Evolutionary conservation across 495 filamentous ascomycete genomes (phyloP).

Genomic region (Aspergillus affinis): DNA sequence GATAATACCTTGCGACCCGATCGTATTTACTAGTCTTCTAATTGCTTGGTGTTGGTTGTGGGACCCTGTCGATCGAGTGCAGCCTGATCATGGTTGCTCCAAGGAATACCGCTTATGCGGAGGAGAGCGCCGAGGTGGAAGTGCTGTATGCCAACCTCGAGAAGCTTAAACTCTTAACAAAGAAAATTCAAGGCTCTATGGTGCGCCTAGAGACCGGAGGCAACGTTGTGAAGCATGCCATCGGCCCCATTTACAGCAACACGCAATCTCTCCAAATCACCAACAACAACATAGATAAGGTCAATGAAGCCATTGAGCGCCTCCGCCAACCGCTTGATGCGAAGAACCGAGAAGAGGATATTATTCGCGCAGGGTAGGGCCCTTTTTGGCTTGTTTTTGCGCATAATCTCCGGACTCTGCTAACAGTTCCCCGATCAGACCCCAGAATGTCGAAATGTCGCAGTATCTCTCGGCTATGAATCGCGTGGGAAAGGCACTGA

Average conservation of each 20-base stretch:
- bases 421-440: slow-evolving; percentile 43
- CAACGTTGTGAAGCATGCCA: slow-evolving; percentile 85
- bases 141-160: slow-evolving; percentile 65
- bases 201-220: slow-evolving; percentile 82
- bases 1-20: background rate
- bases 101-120: slow-evolving; percentile 58
- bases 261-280: slow-evolving; percentile 83
- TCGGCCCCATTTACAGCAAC: slow-evolving; percentile 90
- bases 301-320: slow-evolving; percentile 81
- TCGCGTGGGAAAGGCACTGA: slow-evolving; percentile 76
- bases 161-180: slow-evolving; percentile 72
- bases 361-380: slow-evolving; percentile 78
- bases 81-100: slow-evolving; percentile 45
- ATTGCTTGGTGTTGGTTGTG: slow-evolving; percentile 15
- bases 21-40: slow-evolving; percentile 5
- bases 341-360: slow-evolving; percentile 82
- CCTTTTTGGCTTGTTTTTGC: background rate
- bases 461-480: slow-evolving; percentile 90
- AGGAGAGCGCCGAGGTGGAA: slow-evolving; percentile 72
- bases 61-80: slow-evolving; percentile 19
- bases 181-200: slow-evolving; percentile 89
- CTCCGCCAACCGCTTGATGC: slow-evolving; percentile 86
- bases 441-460: slow-evolving; percentile 72
- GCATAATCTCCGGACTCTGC: background rate
- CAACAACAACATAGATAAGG: slow-evolving; percentile 83